Conservation (phyloP, 805 yeast genomes). For the Grigorovia jiainica region DNA sequence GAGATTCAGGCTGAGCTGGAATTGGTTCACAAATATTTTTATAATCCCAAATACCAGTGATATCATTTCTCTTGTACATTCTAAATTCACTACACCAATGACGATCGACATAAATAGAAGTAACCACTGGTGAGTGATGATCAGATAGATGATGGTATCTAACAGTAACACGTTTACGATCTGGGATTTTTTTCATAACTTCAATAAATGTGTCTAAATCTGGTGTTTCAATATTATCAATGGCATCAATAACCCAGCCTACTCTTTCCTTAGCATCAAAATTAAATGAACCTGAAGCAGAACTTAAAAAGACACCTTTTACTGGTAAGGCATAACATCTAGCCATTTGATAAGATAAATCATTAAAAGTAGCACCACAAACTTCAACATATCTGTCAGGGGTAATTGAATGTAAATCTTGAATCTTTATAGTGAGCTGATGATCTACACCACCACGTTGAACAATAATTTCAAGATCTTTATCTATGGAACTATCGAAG, state of each 20-base stretch:
- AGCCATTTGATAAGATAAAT: conserved; percentile 82
- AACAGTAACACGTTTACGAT: conserved; percentile 59
- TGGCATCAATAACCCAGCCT: conserved; percentile 75
- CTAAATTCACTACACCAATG: conserved; percentile 75
- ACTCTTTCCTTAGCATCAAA: conserved; percentile 46
- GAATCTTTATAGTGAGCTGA: conserved; percentile 44
- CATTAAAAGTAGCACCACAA: conserved; percentile 80
- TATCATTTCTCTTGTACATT: conserved; percentile 53
- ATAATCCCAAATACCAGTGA: conserved; percentile 51
- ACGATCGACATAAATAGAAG: conserved; percentile 66
- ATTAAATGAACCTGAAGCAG: conserved; percentile 69
- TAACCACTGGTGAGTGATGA: conserved; percentile 60
- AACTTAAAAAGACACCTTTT: conserved; percentile 69
- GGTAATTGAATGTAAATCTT: conserved; percentile 71
- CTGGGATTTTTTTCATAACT: conserved; percentile 72
- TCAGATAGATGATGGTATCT: conserved; percentile 72
- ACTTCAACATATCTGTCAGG: conserved; percentile 76
- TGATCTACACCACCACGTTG: conserved; percentile 68
- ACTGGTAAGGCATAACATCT: conserved; percentile 77
- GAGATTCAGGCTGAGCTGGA: conserved; percentile 41
- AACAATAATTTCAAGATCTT: conserved; percentile 43
- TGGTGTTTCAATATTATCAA: conserved; percentile 69
- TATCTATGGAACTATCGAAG: conserved; percentile 61
- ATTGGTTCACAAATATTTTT: conserved; percentile 44
- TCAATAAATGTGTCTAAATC: conserved; percentile 66